Base-by-base conservation (phyloP, 2,329 filamentous ascomycete species). In the Diaporthe citri region DNA sequence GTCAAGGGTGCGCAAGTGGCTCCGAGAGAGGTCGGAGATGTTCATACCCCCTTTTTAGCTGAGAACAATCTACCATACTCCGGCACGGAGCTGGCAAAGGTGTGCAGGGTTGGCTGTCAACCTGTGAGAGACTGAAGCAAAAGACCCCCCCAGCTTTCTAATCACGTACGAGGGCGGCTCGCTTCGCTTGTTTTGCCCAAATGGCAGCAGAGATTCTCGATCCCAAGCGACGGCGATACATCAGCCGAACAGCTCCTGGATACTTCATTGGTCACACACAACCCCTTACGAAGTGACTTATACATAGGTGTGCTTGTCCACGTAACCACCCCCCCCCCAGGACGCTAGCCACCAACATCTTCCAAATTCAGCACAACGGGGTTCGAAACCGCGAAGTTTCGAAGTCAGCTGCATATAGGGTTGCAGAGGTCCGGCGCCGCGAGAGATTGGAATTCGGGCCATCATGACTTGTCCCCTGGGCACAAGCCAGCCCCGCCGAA, bases 401-500 rank as follows among this genome's bases (percentile, higher is more conserved):
- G 36, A 22, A 64, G 25, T 12, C 17, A 31, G 28, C 60, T 15
- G 41, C 41, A 34, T n/a, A 51, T n/a, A 51, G 41, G 41, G 43
- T 48, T 28, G 60, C 43, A 48, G 60, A 48, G 25, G 28, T n/a
- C 41, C 41, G 43, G 41, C 25, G n/a, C n/a, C n/a, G n/a, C 28
- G 20, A 12, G 20, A 66, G 60, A 51, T 66, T 66, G 43, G 43
- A 34, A 51, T 66, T 36, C 43, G 60, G 60, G 41, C 25, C 60
- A 46, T 34, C 62, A 66, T 66, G 62, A 66, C 62, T 66, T 66
- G 43, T 51, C 22, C 22, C 39, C 41, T 31, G 43, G 43, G 28
- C 17, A 28, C 41, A 34, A 34, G 57, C 41, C 28, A 51, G n/a
- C 43, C 60, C 60, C 60, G 28, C 43, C 20, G 62, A 51, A 51